Base-by-base conservation (phyloP, 371 early-diverging fungal species). In the Mortierella sp. region DNA sequence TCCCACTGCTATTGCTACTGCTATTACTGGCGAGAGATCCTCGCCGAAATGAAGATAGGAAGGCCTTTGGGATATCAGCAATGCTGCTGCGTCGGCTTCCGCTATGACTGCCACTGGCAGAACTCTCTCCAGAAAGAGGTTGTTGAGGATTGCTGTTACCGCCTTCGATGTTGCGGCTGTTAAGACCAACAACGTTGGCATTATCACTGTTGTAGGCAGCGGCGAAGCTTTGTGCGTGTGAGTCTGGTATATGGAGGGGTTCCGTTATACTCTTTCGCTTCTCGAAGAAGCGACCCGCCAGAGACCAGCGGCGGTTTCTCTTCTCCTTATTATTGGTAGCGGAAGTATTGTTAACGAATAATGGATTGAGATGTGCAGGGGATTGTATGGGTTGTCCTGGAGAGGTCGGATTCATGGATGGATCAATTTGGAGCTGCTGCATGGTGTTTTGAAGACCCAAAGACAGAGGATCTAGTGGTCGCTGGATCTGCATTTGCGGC, bases 261-360 rank as follows among this genome's bases (percentile, higher is more conserved):
- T 32, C 65, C n/a, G 57, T 19, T 0, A 43, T 14, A 43, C 52
- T 55, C 47, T 59, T 62, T 19, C 63, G 57, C 24, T 55, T 66
- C 26, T 73, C 68, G 53, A 67, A 67, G 31, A 73, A 43, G 3
- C 62, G 67, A 21, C 68, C 55, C 1, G 68, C 49, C 47, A 73
- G 27, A 3, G 68, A 58, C 73, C 73, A 73, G 12, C 67, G 63
- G 15, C 72, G 46, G 12, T 23, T 49, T 37, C 49, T 53, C 62
- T 30, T 57, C 65, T 21, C n/a, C n/a, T n/a, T n/a, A n/a, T n/a
- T n/a, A n/a, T 64, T 64, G 23, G 37, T n/a, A 9, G 34, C 23
- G 15, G 24, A 26, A 2, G 30, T 23, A 39, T 21, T 12, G 42
- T 27, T 8, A 26, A 8, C 14, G 9, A 43, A 11, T 42, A 6